Evolutionary conservation across 2,329 filamentous ascomycete species (phyloP).

Genomic region (Atkinsonella hypoxylon): DNA sequence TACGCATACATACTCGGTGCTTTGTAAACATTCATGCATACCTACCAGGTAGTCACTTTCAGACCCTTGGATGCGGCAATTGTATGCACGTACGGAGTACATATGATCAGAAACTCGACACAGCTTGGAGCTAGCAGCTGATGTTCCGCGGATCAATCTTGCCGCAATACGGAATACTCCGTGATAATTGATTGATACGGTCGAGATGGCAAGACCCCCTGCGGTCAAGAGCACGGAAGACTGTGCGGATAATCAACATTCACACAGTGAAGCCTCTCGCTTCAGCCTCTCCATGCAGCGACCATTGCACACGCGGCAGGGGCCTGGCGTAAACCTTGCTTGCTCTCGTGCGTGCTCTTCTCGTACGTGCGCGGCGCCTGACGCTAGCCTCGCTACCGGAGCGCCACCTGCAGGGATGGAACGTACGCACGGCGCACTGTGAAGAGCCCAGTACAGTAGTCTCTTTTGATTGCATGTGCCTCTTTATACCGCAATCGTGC

Average conservation of each 20-base stretch:
- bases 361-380: no score
- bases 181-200: no score
- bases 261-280: neutral
- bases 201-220: neutral
- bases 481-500: slow-evolving; percentile 3
- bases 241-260: neutral
- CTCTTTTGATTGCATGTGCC: neutral
- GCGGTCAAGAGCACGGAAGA: neutral
- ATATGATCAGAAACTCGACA: no score
- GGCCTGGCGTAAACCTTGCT: neutral
- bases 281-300: neutral
- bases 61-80: no score
- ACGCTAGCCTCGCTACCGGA: neutral
- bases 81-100: no score
- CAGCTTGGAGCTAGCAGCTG: neutral
- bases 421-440: slow-evolving; percentile 6
- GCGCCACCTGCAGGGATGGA: slow-evolving; percentile 1
- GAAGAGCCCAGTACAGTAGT: neutral
- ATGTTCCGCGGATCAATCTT: neutral
- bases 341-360: neutral
- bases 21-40: no score
- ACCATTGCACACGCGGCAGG: neutral
- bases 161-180: no score
- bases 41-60: no score
- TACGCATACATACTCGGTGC: no score